Evolutionary conservation across 345 rosid species (phyloP).

Genomic region (Isatis tinctoria): DNA sequence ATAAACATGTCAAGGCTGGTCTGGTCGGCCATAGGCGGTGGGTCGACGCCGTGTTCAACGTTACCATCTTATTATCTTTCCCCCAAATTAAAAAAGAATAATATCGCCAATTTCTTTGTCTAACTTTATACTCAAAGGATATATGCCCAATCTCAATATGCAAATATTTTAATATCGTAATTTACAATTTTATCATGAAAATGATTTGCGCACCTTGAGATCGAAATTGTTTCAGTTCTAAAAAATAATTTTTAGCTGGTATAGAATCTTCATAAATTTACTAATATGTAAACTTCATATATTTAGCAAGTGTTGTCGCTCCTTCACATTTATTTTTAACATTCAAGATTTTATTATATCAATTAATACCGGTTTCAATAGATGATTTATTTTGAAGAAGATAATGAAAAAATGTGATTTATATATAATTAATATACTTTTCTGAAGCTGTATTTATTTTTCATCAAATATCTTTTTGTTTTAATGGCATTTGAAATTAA

Average conservation of each 20-base stretch:
- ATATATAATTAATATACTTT: no score
- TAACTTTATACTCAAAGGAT: background rate
- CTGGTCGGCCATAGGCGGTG: slow-evolving; percentile 32
- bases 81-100: background rate
- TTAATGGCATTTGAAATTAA: no score
- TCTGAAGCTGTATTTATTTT: no score
- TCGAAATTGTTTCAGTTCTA: background rate
- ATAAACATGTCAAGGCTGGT: slow-evolving; percentile 7
- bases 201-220: background rate
- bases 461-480: no score
- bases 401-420: no score
- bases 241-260: background rate
- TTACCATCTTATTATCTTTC: background rate
- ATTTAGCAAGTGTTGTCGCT: no score
- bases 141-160: background rate
- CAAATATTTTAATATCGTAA: background rate
- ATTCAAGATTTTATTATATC: background rate
- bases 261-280: no score
- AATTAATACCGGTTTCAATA: background rate
- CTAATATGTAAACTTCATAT: no score
- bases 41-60: slow-evolving; percentile 28
- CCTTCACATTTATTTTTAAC: background rate
- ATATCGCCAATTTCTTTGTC: background rate
- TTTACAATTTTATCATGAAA: background rate
- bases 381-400: no score